These are phyloP conservation scores for Pseudogymnoascus sp. DNA, from an alignment of 2,329 filamentous ascomycete species.

Conservation along the genomic window DNA sequence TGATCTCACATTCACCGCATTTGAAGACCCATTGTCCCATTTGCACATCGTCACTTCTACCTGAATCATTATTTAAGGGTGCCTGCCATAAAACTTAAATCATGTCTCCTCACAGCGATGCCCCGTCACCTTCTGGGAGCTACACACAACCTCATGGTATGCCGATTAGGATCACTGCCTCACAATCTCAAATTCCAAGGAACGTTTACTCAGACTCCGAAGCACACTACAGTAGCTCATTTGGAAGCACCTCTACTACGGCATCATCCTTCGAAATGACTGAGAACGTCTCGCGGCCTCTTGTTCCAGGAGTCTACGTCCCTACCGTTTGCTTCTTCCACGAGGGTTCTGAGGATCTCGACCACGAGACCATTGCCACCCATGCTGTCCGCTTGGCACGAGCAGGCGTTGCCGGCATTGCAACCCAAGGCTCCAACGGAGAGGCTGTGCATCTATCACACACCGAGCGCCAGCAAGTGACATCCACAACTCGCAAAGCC, in stretches of 20 bases:
- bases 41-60: background rate
- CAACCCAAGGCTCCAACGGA: constrained; percentile 55
- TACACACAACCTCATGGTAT: constrained; percentile 29
- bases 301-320: constrained; percentile 56
- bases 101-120: constrained; percentile 42
- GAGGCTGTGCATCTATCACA: constrained; percentile 59
- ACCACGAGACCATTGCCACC: constrained; percentile 43
- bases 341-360: constrained; percentile 55
- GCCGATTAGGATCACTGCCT: background rate
- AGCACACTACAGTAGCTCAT: constrained; percentile 21
- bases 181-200: background rate
- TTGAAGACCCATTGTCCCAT: constrained; percentile 4
- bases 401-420: constrained; percentile 50
- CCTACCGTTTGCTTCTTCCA: constrained; percentile 70
- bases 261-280: constrained; percentile 29
- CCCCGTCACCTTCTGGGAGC: constrained; percentile 38
- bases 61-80: background rate
- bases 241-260: constrained; percentile 34
- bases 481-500: constrained; percentile 50
- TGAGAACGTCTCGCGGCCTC: constrained; percentile 31
- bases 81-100: constrained; percentile 7
- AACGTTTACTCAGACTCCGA: constrained; percentile 29
- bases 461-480: constrained; percentile 52
- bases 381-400: constrained; percentile 48
- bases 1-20: background rate